Conservation (phyloP, 306 rosid species). For the Malus domestica region ASM211411v1 NC_041804.1:6574501-6575000, state of each 20-base stretch:
- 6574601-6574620: constrained; percentile 48
- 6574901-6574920: neutral
- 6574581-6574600: constrained; percentile 50
- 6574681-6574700: neutral
- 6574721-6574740: constrained; percentile 42
- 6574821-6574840: constrained; percentile 81
- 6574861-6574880: neutral
- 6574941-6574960: neutral
- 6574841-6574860: neutral
- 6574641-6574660: neutral
- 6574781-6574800: constrained; percentile 80
- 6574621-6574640: neutral
- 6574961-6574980: neutral
- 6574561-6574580: constrained; percentile 85
- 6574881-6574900: neutral
- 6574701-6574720: neutral
- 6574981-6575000: neutral
- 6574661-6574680: neutral
- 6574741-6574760: constrained; percentile 54
- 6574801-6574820: constrained; percentile 96
- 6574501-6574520: constrained; percentile 61
- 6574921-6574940: neutral
- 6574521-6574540: constrained; percentile 86
- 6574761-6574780: constrained; percentile 72
- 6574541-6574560: constrained; percentile 78